Conservation (phyloP, 2,329 filamentous ascomycete species). For the Aureobasidium sp. region DNA sequence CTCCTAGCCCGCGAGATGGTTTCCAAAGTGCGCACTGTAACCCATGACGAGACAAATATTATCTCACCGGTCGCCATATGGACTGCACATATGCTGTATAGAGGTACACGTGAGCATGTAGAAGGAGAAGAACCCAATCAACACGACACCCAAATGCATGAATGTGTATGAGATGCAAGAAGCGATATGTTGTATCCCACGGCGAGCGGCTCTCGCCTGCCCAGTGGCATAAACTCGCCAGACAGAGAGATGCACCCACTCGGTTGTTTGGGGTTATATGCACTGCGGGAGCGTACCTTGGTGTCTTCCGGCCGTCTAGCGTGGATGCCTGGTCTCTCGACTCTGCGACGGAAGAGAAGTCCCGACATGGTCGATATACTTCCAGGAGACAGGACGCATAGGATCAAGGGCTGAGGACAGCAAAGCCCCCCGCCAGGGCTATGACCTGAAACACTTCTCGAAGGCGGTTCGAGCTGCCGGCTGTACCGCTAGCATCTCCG, state of each 20-base stretch:
- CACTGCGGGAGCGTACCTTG: not conserved
- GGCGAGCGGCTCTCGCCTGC: not conserved
- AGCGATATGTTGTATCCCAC: slow-evolving; percentile 1
- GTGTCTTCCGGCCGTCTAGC: not conserved
- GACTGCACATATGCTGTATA: not conserved
- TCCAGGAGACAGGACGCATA: not conserved
- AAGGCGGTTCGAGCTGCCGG: not conserved
- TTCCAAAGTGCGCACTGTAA: not conserved
- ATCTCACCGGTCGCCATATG: slow-evolving; percentile 7
- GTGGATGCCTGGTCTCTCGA: not conserved
- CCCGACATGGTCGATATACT: not conserved
- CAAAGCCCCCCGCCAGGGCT: not conserved
- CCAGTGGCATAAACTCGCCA: not conserved
- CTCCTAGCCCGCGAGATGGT: not conserved
- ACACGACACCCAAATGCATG: not conserved
- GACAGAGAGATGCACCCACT: not conserved
- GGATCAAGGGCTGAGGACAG: not conserved
- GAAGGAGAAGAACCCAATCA: not conserved
- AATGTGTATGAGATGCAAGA: not conserved
- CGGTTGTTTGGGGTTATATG: not conserved
- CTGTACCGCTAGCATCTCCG: not conserved
- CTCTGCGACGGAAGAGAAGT: not conserved
- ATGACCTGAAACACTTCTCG: not conserved
- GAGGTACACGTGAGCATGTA: not conserved
- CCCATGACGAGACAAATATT: not conserved